These are phyloP conservation scores for Phytopythium vexans DNA, from an alignment of 352 stramenopile species.

Conservation along the genomic window DNA sequence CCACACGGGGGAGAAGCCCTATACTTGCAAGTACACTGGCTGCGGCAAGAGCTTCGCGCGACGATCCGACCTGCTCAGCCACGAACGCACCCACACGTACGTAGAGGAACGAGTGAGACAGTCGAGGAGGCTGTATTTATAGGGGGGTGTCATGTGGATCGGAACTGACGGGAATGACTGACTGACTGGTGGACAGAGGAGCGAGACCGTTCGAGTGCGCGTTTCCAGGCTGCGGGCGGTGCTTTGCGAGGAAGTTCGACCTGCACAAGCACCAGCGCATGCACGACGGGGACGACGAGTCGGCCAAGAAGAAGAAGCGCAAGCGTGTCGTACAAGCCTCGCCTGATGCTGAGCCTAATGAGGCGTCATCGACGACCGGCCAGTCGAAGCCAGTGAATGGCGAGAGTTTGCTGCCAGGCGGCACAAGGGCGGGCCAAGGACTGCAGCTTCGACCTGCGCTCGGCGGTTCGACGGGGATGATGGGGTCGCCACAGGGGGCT, in stretches of 20 bases:
- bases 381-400: slow-evolving; percentile 17
- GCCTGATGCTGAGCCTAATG: not conserved
- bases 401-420: slow-evolving; percentile 15
- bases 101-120: slow-evolving; percentile 1
- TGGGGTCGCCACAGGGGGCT: no score
- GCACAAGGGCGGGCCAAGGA: no score
- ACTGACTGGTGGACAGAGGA: slow-evolving; percentile 22
- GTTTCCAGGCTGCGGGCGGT: slow-evolving; percentile 42
- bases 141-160: no score
- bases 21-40: slow-evolving; percentile 43
- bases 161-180: slow-evolving; percentile 1
- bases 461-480: no score
- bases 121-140: no score
- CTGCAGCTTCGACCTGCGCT: no score
- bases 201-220: slow-evolving; percentile 59
- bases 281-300: slow-evolving; percentile 25
- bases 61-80: slow-evolving; percentile 68
- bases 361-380: not conserved
- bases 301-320: slow-evolving; percentile 28
- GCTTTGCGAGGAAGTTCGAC: slow-evolving; percentile 62
- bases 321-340: slow-evolving; percentile 7
- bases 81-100: slow-evolving; percentile 70
- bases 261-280: slow-evolving; percentile 70
- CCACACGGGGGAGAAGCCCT: slow-evolving; percentile 78
- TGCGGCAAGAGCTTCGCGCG: slow-evolving; percentile 67